phyloP scores from a whole-genome alignment of 257 asterid species.

The Gentiana dahurica region DNA sequence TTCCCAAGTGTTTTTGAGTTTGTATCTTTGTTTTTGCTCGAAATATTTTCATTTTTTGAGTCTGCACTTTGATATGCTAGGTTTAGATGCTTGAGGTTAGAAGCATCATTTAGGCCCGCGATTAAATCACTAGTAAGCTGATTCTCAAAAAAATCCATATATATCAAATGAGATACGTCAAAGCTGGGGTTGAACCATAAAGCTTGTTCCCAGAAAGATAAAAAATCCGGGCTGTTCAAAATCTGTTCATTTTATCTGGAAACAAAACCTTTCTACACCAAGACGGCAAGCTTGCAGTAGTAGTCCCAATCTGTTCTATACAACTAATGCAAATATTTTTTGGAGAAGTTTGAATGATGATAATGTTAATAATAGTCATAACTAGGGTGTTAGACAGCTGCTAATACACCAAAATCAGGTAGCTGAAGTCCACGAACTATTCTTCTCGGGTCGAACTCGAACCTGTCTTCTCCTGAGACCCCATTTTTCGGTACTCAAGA shows the following conservation, averaged over 20 bases:
- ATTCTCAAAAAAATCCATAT: constrained; percentile 76
- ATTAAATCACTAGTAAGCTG: constrained; percentile 64
- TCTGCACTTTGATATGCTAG: constrained; percentile 58
- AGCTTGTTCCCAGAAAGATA: constrained; percentile 64
- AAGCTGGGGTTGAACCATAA: constrained; percentile 41
- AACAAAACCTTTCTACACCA: constrained; percentile 54
- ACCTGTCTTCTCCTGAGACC: constrained; percentile 86
- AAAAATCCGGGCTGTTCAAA: constrained; percentile 20
- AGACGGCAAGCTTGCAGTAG: constrained; percentile 18
- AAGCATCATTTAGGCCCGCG: constrained; percentile 33
- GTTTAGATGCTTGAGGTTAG: constrained; percentile 55
- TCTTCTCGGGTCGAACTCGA: constrained; percentile 16
- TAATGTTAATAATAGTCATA: constrained; percentile 19
- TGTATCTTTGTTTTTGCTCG: too few species aligned
- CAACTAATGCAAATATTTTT: constrained; percentile 13
- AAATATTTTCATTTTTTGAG: too few species aligned
- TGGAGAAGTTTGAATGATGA: constrained; percentile 10
- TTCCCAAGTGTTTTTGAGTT: too few species aligned
- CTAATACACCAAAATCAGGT: constrained; percentile 25
- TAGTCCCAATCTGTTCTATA: constrained; percentile 28
- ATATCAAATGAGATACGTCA: constrained; percentile 49
- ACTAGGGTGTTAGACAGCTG: constrained; percentile 38
- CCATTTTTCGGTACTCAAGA: constrained; percentile 77
- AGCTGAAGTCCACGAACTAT: constrained; percentile 24
- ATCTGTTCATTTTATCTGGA: constrained; percentile 23